A percentile compares a stretch with the other conserved stretches of the same genome.
Conservation (phyloP, 2,329 filamentous ascomycete species). For the Fonsecaea monophora region DNA sequence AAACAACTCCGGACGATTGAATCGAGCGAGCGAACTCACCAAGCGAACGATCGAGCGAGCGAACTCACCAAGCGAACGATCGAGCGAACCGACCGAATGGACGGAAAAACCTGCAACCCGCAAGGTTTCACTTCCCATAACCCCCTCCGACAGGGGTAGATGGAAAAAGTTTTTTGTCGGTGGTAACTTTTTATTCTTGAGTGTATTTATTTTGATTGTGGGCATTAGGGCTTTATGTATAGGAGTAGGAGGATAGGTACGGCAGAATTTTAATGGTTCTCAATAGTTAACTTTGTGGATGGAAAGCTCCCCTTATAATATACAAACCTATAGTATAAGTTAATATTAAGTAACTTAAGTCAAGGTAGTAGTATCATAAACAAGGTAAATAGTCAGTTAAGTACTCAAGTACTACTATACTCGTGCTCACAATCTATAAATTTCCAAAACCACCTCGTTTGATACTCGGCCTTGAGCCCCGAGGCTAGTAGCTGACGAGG, state of each 20-base stretch:
- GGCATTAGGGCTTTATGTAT: neutral
- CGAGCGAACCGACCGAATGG: neutral
- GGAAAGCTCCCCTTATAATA: neutral
- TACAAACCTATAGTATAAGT: neutral
- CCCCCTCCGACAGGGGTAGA: conserved; percentile 16
- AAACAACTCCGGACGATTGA: too few relatives aligned
- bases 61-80: neutral
- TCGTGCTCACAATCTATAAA: neutral
- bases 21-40: too few relatives aligned
- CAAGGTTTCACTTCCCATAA: conserved; percentile 20
- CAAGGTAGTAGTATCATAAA: neutral
- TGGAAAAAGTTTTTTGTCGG: conserved; percentile 18
- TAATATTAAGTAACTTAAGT: neutral
- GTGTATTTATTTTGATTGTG: neutral
- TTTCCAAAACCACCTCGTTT: neutral
- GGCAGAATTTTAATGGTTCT: neutral
- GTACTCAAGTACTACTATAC: neutral
- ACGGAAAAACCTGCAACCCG: conserved; percentile 20
- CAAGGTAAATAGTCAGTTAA: neutral
- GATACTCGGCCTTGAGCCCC: neutral
- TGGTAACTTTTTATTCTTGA: neutral
- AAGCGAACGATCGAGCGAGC: neutral
- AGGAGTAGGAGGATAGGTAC: neutral
- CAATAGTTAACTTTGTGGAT: neutral
- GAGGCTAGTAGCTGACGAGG: neutral